Evolutionary conservation across 495 filamentous ascomycete genomes (phyloP).

Genomic region (Neurospora terricola): DNA sequence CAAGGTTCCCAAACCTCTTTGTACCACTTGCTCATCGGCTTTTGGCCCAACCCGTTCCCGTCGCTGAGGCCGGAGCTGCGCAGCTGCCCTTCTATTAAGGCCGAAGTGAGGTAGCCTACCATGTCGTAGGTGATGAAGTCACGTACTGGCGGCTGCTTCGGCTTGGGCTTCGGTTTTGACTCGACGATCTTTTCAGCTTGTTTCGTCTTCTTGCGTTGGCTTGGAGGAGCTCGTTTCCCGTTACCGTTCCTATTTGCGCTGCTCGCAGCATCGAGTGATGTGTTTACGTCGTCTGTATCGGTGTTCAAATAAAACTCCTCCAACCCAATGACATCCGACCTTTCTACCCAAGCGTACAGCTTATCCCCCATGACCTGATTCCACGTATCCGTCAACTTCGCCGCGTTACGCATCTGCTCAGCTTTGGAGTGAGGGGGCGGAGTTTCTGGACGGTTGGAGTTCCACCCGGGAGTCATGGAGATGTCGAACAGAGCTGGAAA

Average conservation of each 20-base stretch:
- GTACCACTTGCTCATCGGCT: constrained; percentile 12
- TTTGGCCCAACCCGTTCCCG: constrained; percentile 18
- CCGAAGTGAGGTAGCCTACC: constrained; percentile 16
- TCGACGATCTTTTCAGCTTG: not conserved
- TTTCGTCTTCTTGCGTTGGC: not conserved
- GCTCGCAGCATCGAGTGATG: not conserved
- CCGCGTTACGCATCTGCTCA: constrained; percentile 29
- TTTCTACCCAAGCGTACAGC: constrained; percentile 19
- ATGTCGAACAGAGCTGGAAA: constrained; percentile 36
- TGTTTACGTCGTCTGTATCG: constrained; percentile 6
- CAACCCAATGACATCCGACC: not conserved
- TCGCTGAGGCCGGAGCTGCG: constrained; percentile 19
- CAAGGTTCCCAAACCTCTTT: constrained; percentile 23
- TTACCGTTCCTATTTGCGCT: not conserved
- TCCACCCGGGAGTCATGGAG: constrained; percentile 34
- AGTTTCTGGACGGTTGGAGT: constrained; percentile 12
- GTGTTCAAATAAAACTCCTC: not conserved
- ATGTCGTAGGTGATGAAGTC: constrained; percentile 21
- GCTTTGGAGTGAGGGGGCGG: constrained; percentile 17
- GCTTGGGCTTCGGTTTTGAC: not conserved
- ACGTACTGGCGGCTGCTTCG: not conserved
- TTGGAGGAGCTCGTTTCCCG: not conserved
- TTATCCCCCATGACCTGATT: constrained; percentile 16
- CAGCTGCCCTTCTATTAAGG: constrained; percentile 26
- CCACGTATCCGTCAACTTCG: constrained; percentile 23